Evolutionary conservation across 345 rosid genomes (phyloP).

Genomic region (Lepidium africanum): DNA sequence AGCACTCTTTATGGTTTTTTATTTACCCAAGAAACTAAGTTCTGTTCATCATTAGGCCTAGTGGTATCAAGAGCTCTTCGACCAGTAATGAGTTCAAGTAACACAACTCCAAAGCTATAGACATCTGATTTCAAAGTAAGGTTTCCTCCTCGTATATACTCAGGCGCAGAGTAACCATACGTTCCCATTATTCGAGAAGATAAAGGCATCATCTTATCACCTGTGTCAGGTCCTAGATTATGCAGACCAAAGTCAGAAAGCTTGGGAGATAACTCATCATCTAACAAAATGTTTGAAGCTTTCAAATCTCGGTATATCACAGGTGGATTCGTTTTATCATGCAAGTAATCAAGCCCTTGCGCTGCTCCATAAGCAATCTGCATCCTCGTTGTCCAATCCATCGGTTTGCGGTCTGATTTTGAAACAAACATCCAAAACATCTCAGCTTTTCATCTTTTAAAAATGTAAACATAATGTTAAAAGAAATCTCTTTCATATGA

Average conservation of each 20-base stretch:
- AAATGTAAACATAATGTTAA: not conserved
- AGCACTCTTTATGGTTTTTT: not conserved
- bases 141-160: constrained; percentile 48
- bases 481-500: not conserved
- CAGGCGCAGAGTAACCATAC: constrained; percentile 76
- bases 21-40: constrained; percentile 37
- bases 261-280: constrained; percentile 38
- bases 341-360: constrained; percentile 63
- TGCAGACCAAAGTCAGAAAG: constrained; percentile 60
- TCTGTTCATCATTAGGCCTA: constrained; percentile 56
- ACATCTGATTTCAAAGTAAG: constrained; percentile 62
- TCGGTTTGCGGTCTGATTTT: constrained; percentile 22
- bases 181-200: constrained; percentile 60
- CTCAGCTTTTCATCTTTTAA: not conserved
- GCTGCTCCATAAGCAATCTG: constrained; percentile 56
- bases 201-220: constrained; percentile 34
- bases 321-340: constrained; percentile 44
- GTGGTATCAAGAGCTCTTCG: constrained; percentile 63
- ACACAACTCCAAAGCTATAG: constrained; percentile 71
- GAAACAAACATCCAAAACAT: not conserved
- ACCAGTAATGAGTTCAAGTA: constrained; percentile 69
- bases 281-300: constrained; percentile 56
- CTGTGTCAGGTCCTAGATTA: constrained; percentile 38
- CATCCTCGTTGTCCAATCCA: constrained; percentile 59
- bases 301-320: constrained; percentile 57